A percentile compares a stretch with the other conserved stretches of the same genome.
Conservation (phyloP, 805 yeast species). For the Tetrapisispora arboricola region DNA sequence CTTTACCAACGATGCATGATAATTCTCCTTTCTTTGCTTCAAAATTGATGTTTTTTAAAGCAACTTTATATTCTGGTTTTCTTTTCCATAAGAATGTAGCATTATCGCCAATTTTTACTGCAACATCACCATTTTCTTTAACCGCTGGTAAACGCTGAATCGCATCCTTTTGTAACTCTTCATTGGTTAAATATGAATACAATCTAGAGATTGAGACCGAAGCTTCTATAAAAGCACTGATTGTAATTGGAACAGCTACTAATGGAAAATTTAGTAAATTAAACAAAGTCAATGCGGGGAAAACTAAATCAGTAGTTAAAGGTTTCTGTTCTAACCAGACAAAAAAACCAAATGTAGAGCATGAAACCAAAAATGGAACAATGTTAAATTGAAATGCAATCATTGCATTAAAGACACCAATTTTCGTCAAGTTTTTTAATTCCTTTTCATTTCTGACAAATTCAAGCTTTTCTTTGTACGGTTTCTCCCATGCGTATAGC, state of each 20-base stretch:
- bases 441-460: slow-evolving; percentile 84
- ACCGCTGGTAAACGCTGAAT: slow-evolving; percentile 37
- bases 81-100: slow-evolving; percentile 76
- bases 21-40: slow-evolving; percentile 64
- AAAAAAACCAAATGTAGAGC: slow-evolving; percentile 79
- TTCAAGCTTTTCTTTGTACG: slow-evolving; percentile 63
- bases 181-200: slow-evolving; percentile 56
- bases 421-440: slow-evolving; percentile 59
- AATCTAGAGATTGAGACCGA: slow-evolving; percentile 74
- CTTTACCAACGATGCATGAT: slow-evolving; percentile 79
- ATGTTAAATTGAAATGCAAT: slow-evolving; percentile 70
- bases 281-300: slow-evolving; percentile 83
- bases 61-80: slow-evolving; percentile 57
- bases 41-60: slow-evolving; percentile 53
- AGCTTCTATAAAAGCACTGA: slow-evolving; percentile 79
- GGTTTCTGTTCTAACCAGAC: slow-evolving; percentile 50
- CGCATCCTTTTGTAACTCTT: slow-evolving; percentile 78
- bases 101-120: slow-evolving; percentile 45
- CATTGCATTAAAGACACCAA: slow-evolving; percentile 63
- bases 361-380: slow-evolving; percentile 83
- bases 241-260: slow-evolving; percentile 84
- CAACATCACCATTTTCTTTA: slow-evolving; percentile 50
- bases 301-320: slow-evolving; percentile 80
- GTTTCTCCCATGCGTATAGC: slow-evolving; percentile 91
- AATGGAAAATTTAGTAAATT: slow-evolving; percentile 85